phyloP scores from a whole-genome alignment of 75 land plant species.

The Pinus taeda region DNA sequence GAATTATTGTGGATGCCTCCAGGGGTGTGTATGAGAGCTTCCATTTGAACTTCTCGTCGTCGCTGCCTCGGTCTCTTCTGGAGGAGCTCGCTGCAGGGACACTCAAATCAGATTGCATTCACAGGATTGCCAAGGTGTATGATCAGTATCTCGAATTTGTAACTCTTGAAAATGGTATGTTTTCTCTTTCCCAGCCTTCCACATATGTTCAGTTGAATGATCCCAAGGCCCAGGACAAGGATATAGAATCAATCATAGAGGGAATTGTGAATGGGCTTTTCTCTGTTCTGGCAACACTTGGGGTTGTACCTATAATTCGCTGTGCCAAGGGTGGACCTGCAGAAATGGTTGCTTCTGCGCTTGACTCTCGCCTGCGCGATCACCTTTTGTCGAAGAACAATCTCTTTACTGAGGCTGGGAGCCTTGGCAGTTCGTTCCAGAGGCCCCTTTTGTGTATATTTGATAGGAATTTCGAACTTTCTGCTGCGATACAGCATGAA shows the following conservation, averaged over 20 bases:
- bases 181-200: conserved; percentile 73
- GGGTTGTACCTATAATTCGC: conserved; percentile 84
- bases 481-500: conserved; percentile 94
- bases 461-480: conserved; percentile 88
- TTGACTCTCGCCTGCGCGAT: conserved; percentile 73
- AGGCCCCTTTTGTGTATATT: conserved; percentile 88
- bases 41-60: conserved; percentile 89
- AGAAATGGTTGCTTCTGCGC: conserved; percentile 82
- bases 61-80: conserved; percentile 77
- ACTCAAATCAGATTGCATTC: conserved; percentile 56
- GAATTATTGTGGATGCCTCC: conserved; percentile 67
- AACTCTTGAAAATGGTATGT: conserved; percentile 80
- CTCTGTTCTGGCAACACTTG: conserved; percentile 83
- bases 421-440: conserved; percentile 70
- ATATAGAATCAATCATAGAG: conserved; percentile 77
- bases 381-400: conserved; percentile 80
- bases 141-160: conserved; percentile 96
- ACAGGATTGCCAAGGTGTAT: conserved; percentile 70
- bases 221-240: conserved; percentile 77
- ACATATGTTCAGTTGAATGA: conserved; percentile 86
- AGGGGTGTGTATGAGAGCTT: conserved; percentile 64
- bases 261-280: conserved; percentile 78
- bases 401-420: conserved; percentile 79
- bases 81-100: conserved; percentile 81
- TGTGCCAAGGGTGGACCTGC: conserved; percentile 91